Evolutionary conservation across 768 basidiomycete species (phyloP), one percentile per base, ranked within the genome.

Genomic region (Rhizopogon rudus): DNA sequence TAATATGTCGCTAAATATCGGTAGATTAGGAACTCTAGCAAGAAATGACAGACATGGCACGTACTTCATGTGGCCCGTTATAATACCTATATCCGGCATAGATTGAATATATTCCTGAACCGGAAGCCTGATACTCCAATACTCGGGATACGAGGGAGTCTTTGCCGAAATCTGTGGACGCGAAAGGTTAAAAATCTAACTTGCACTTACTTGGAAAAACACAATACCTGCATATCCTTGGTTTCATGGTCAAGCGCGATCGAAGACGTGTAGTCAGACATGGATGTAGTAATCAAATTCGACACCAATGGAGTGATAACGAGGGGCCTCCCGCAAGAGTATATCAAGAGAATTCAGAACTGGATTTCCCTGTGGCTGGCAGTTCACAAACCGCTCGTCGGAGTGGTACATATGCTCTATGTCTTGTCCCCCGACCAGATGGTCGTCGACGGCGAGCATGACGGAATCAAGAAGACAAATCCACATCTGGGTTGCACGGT

Each of bases 231-330:
- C 60, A 69, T 59, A 4, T 56, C 60, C 35, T 62, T 45, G 4
- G 61, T 61, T 31, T 66, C 60, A 35, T 63, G 44, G 50, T 72
- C 70, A 20, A 72, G 45, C 16, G 66, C 46, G 40, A 65, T 51
- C 3, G 65, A 61, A 25, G 66, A 69, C 17, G 75, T 54, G 29
- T 66, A 62, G 40, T 72, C 67, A 22, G 76, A 46, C 0, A 68
- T 71, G 14, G 68, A 66, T 10, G 66, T 65, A 40, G 71, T 57
- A 48, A 77, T 71, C 13, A 68, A 59, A 43, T 70, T 70, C 4
- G 68, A 62, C 3, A 56, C 63, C 29, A 69, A 56, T 1, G 59
- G 60, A 12, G 61, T 60, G 73, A 49, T 65, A 62, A 2, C 57
- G 46, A 10, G 64, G 54, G 35, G 68, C 57, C 31, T 65, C 63